phyloP scores from a whole-genome alignment of 1,284 basidiomycete species.

The Inonotus obliquus region DNA sequence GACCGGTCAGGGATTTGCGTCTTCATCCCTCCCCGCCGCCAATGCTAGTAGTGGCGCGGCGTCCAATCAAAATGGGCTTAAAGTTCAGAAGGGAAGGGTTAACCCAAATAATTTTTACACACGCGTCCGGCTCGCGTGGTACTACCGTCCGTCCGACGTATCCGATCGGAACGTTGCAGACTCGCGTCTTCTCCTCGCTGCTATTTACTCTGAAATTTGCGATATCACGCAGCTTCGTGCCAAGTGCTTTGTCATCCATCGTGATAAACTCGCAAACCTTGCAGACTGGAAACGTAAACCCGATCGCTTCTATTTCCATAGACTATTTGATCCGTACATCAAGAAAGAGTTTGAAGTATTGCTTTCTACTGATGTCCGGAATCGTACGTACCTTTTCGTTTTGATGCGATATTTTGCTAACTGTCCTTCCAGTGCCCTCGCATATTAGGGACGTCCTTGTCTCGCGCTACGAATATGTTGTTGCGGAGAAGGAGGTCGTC shows the following conservation, averaged over 20 bases:
- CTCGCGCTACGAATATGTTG: conserved; percentile 89
- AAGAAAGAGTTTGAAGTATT: conserved; percentile 98
- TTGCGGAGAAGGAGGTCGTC: conserved; percentile 90
- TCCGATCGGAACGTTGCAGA: conserved; percentile 82
- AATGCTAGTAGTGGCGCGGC: too few relatives aligned
- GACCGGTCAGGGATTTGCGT: neutral
- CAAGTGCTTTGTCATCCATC: conserved; percentile 89
- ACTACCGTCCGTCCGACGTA: conserved; percentile 89
- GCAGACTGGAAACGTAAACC: conserved; percentile 94
- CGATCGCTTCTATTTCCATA: conserved; percentile 93
- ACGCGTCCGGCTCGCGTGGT: conserved; percentile 87
- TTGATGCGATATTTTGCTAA: conserved; percentile 26
- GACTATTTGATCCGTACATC: conserved; percentile 95
- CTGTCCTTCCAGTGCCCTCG: conserved; percentile 59
- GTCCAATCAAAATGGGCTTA: conserved; percentile 28
- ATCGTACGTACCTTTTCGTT: conserved; percentile 60
- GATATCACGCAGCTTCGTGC: conserved; percentile 88
- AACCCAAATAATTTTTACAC: conserved; percentile 50
- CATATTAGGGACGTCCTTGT: conserved; percentile 73
- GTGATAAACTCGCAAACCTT: conserved; percentile 91
- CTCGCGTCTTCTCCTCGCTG: conserved; percentile 85
- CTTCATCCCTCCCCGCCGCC: conserved; percentile 22
- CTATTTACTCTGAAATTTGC: conserved; percentile 94
- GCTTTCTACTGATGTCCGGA: conserved; percentile 80
- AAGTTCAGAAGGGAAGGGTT: neutral